Percentiles rank a stretch among this genome's conserved stretches.
Evolutionary conservation across 306 rosid species (phyloP).

Genomic region (Trifolium pratense): DNA sequence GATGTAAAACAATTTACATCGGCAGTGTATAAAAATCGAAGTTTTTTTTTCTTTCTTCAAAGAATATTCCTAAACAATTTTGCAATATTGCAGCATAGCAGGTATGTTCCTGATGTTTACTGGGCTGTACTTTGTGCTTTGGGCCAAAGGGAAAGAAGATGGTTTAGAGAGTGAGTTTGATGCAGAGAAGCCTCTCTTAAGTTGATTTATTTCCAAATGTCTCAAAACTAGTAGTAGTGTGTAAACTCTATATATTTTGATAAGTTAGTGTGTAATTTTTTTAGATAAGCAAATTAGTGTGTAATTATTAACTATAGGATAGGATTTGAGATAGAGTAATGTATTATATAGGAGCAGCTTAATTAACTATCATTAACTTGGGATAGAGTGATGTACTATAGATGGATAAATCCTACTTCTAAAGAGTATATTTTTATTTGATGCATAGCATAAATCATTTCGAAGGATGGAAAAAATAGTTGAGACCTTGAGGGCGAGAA

Average conservation of each 20-base stretch:
- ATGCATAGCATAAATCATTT: not conserved
- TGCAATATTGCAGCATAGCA: conserved; percentile 56
- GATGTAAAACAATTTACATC: too few species aligned
- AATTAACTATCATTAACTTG: not conserved
- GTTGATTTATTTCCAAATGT: conserved; percentile 43
- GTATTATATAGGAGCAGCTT: not conserved
- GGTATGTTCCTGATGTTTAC: conserved; percentile 85
- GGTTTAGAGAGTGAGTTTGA: conserved; percentile 59
- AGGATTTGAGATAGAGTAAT: conserved; percentile 3
- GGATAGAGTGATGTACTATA: not conserved
- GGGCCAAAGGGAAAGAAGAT: conserved; percentile 91
- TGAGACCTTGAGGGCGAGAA: not conserved
- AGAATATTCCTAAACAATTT: not conserved
- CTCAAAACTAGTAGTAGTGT: not conserved
- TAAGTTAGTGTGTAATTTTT: not conserved
- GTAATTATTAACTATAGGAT: conserved; percentile 1
- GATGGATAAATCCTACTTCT: not conserved
- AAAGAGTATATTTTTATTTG: not conserved
- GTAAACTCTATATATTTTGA: not conserved
- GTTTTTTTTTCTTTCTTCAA: too few species aligned
- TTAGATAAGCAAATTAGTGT: not conserved
- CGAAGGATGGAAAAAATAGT: not conserved
- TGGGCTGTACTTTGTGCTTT: conserved; percentile 86
- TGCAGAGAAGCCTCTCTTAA: conserved; percentile 78
- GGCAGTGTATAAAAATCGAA: too few species aligned